Percentiles rank a stretch among this genome's conserved stretches.
These are phyloP conservation scores for Yamadazyma pseudoaaseri DNA, from an alignment of 1,139 yeast species.

Conservation along the genomic window DNA sequence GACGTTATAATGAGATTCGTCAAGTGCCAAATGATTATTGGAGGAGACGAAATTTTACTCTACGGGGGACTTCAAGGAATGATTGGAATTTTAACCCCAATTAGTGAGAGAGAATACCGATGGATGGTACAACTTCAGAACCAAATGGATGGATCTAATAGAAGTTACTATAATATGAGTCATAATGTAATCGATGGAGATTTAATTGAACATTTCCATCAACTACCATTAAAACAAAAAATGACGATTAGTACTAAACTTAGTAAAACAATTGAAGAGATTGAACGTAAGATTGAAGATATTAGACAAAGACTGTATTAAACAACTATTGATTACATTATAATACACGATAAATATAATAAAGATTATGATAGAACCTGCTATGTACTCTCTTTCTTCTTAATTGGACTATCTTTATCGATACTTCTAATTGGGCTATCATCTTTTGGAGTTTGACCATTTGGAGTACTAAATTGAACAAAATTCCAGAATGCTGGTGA, in stretches of 20 bases:
- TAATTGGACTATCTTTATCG: constrained; percentile 16
- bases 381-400: constrained; percentile 11
- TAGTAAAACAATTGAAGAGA: constrained; percentile 57
- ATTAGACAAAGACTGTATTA: constrained; percentile 42
- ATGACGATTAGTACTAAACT: constrained; percentile 50
- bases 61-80: constrained; percentile 83
- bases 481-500: constrained; percentile 81
- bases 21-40: constrained; percentile 52
- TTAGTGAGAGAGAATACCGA: constrained; percentile 63
- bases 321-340: no score
- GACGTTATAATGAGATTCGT: constrained; percentile 70
- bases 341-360: constrained; percentile 9
- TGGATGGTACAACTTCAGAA: constrained; percentile 58
- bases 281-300: constrained; percentile 60
- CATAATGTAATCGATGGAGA: constrained; percentile 87
- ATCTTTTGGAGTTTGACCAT: constrained; percentile 47
- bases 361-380: constrained; percentile 5
- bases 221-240: constrained; percentile 37
- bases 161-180: constrained; percentile 78
- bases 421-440: constrained; percentile 40
- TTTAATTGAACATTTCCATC: constrained; percentile 49
- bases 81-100: constrained; percentile 70
- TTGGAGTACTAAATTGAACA: constrained; percentile 73
- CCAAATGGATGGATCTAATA: constrained; percentile 48
- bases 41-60: constrained; percentile 64